Percentiles rank a stretch among this genome's conserved stretches.
These are phyloP conservation scores for Coemansia umbellata DNA, from an alignment of 192 early-diverging fungal genomes.

Conservation along the genomic window DNA sequence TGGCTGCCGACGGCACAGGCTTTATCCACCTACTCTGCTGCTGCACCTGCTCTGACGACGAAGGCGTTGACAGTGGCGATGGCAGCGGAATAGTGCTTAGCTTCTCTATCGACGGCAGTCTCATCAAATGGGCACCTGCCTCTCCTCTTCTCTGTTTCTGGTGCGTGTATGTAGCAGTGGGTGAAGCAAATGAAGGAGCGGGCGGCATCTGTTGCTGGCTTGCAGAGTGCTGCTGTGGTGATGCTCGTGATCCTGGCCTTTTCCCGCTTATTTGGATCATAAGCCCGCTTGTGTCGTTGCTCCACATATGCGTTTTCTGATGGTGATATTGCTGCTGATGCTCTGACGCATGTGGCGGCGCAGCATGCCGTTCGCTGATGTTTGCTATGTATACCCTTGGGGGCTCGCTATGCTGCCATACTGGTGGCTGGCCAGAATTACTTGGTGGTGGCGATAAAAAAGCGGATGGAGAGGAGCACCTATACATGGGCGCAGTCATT, in stretches of 20 bases:
- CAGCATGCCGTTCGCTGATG: neutral
- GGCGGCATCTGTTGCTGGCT: constrained; percentile 2
- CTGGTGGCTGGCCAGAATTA: constrained; percentile 10
- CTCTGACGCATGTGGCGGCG: neutral
- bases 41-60: neutral
- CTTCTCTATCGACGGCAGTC: constrained; percentile 33
- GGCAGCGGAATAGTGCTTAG: constrained; percentile 2
- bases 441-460: constrained; percentile 2
- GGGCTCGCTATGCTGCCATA: constrained; percentile 43
- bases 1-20: neutral
- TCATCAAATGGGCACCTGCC: neutral
- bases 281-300: neutral
- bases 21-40: neutral
- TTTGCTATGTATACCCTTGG: constrained; percentile 13
- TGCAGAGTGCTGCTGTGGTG: neutral
- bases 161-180: neutral
- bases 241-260: neutral
- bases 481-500: neutral
- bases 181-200: neutral
- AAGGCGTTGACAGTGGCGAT: neutral
- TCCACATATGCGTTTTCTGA: constrained; percentile 7
- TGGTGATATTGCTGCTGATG: neutral
- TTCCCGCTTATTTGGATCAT: constrained; percentile 2
- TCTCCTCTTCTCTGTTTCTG: neutral
- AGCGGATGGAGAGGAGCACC: neutral